Conservation (phyloP, 805 yeast species). For the Zygosaccharomyces rouxii region DNA sequence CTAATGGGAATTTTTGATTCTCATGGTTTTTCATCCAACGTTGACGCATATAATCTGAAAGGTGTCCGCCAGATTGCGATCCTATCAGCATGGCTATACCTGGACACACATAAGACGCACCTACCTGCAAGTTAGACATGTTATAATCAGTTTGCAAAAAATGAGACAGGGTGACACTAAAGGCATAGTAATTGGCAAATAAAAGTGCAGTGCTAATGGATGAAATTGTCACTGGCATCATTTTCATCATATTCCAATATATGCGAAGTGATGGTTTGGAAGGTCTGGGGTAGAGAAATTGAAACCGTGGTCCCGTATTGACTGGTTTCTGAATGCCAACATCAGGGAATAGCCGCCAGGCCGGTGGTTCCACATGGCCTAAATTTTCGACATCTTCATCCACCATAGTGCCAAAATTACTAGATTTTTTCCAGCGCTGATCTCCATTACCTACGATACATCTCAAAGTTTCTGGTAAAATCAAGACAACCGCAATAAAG, state of each 20-base stretch:
- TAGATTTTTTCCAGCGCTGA: conserved; percentile 25
- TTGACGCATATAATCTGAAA: conserved; percentile 41
- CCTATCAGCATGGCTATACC: conserved; percentile 48
- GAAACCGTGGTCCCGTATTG: conserved; percentile 18
- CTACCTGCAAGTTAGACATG: conserved; percentile 36
- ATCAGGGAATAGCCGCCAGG: conserved; percentile 18
- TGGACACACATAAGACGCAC: conserved; percentile 50
- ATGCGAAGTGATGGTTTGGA: conserved; percentile 41
- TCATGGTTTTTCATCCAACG: conserved; percentile 29
- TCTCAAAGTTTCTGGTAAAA: conserved; percentile 77
- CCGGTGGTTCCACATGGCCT: conserved; percentile 15
- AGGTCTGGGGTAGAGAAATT: conserved; percentile 39
- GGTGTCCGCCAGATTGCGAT: conserved; percentile 45
- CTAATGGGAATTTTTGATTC: conserved; percentile 40
- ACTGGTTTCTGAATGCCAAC: conserved; percentile 32
- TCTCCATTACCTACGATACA: conserved; percentile 55
- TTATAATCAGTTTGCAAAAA: conserved; percentile 38
- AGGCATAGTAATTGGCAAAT: conserved; percentile 53
- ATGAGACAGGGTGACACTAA: conserved; percentile 47
- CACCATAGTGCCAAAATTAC: not conserved
- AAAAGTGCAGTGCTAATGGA: conserved; percentile 46
- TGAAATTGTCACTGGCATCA: conserved; percentile 43
- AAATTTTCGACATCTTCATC: conserved; percentile 9
- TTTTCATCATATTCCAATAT: conserved; percentile 38
- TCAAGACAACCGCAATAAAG: conserved; percentile 46